Conservation (phyloP, 768 basidiomycete species). For the Macrolepiota dolichaula region DNA sequence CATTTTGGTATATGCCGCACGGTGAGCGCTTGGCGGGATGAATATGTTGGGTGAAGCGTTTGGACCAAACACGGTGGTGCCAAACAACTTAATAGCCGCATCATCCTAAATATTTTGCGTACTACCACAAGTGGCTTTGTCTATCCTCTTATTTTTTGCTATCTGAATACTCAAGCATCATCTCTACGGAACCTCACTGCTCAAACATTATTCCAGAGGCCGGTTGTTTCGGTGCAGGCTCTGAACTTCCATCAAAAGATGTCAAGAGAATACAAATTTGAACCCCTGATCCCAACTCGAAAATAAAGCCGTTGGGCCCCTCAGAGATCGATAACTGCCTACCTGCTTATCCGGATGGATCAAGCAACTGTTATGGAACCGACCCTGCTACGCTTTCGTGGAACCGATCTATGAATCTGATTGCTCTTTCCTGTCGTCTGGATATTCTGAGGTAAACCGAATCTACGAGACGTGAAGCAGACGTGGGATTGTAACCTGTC, state of each 20-base stretch:
- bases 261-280: too few relatives aligned
- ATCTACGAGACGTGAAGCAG: not conserved
- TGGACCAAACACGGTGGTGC: not conserved
- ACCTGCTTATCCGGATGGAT: not conserved
- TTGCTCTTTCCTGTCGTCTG: not conserved
- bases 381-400: not conserved
- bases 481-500: too few relatives aligned
- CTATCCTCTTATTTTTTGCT: too few relatives aligned
- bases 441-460: not conserved
- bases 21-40: not conserved
- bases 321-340: not conserved
- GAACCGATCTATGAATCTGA: not conserved
- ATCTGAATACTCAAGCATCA: too few relatives aligned
- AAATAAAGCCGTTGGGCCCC: not conserved
- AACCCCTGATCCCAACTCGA: too few relatives aligned
- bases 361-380: not conserved
- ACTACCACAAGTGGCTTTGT: too few relatives aligned
- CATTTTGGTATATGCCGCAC: slow-evolving; percentile 12
- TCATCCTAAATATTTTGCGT: too few relatives aligned
- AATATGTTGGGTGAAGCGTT: not conserved
- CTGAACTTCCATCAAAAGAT: too few relatives aligned
- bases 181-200: too few relatives aligned
- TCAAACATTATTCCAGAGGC: too few relatives aligned
- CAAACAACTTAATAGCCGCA: not conserved
- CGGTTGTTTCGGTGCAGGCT: too few relatives aligned